Evolutionary conservation across 2,329 filamentous ascomycete species (phyloP), one percentile per base, ranked within the genome.

Genomic region (Cladosporium sp.): DNA sequence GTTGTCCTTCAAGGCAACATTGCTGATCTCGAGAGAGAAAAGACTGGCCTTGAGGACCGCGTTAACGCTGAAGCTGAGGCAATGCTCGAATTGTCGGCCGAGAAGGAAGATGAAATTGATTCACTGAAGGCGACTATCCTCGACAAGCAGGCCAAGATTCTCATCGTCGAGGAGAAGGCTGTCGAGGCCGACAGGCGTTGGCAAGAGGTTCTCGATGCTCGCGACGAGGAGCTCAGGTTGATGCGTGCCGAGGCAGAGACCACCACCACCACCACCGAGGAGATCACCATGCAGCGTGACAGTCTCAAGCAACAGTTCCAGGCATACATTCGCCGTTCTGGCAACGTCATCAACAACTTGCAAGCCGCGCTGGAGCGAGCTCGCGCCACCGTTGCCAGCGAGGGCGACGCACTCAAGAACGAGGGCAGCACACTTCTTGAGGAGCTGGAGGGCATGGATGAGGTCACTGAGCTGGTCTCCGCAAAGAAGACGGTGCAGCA

Each of bases 111-210:
- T 53, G 72, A 77, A 61, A 76, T 78, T 64, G 70, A 73, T 10
- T 51, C 59, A 3, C 69, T 76, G 62, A 71, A 74, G 60, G 63
- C 65, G 14, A 67, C 64, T n/a, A 71, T 78, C 63, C 61, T 60
- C 23, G 74, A 74, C 63, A 76, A 76, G 70, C 74, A 77, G 49
- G 67, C 65, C 39, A 75, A 76, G 66, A 76, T 77, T 26, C 65
- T 72, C 14, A 63, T 70, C 34, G 70, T 77, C 14, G 72, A 74
- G 59, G 66, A 71, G 58, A 76, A 76, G 59, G 74, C 74, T 11
- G 56, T 67, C 13, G 69, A 74, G 46, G 77, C 79, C 56, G 81
- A 82, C 65, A 73, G 73, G 4, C 76, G 77, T 28, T 77, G 81
- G 68, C 77, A 76, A 64, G 78, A 79, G 60, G 73, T 79, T 13